Conservation (phyloP, 1,139 yeast species). For the Meyerozyma guilliermondii region DNA sequence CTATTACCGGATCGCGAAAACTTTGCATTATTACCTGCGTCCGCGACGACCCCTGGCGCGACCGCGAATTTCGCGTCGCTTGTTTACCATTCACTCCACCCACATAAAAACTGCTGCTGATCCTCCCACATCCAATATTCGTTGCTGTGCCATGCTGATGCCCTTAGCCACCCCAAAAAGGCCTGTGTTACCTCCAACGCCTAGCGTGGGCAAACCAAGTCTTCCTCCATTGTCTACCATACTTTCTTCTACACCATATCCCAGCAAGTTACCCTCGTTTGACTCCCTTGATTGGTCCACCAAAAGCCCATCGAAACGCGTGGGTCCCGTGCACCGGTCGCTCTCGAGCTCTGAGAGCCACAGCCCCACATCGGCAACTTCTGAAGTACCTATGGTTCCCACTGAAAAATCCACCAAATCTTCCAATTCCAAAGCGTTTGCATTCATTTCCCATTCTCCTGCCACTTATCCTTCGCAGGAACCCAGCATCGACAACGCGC, state of each 20-base stretch:
- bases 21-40: conserved; percentile 1
- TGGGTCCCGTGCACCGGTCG: not conserved
- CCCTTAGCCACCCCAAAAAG: conserved; percentile 25
- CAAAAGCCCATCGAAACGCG: conserved; percentile 6
- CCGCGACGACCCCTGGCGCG: conserved; percentile 2
- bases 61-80: conserved; percentile 1
- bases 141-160: not conserved
- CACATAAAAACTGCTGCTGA: not conserved
- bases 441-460: conserved; percentile 89
- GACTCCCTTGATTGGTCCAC: conserved; percentile 17
- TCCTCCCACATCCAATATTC: not conserved
- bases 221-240: conserved; percentile 42
- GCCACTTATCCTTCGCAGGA: conserved; percentile 79
- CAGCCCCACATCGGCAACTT: not conserved
- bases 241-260: conserved; percentile 15
- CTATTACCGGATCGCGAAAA: conserved; percentile 1
- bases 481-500: conserved; percentile 84
- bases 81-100: not conserved
- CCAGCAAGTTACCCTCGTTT: conserved; percentile 22
- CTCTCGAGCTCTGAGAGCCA: conserved; percentile 1
- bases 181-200: conserved; percentile 25
- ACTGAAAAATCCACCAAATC: conserved; percentile 2
- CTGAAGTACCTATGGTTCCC: conserved; percentile 1
- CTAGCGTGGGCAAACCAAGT: conserved; percentile 18
- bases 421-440: conserved; percentile 48